phyloP scores from a whole-genome alignment of 495 filamentous ascomycete genomes.

The Lepraria neglecta region DNA sequence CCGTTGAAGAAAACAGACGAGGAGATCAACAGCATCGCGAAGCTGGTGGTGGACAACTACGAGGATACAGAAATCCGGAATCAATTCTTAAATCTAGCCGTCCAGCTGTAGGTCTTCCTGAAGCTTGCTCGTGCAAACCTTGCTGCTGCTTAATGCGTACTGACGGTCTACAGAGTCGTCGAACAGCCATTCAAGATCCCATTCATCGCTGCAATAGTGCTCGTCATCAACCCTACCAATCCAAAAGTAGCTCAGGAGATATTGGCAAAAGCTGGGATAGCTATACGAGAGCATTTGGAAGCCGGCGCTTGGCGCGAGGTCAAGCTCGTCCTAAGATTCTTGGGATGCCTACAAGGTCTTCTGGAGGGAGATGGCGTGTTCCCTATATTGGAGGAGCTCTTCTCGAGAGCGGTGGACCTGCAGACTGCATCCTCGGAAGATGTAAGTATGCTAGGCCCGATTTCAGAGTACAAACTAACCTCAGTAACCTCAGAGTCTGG shows the following conservation, averaged over 20 bases:
- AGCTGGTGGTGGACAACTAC: conserved; percentile 67
- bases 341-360: conserved; percentile 72
- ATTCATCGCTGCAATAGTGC: conserved; percentile 74
- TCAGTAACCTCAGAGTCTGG: conserved; percentile 40
- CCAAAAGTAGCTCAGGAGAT: conserved; percentile 64
- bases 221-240: conserved; percentile 68
- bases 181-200: conserved; percentile 98
- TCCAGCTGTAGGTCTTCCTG: conserved; percentile 58
- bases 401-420: conserved; percentile 74
- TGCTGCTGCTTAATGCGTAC: neutral
- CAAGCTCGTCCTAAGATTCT: conserved; percentile 81
- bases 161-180: conserved; percentile 41
- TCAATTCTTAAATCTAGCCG: conserved; percentile 61
- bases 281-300: conserved; percentile 55
- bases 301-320: conserved; percentile 79
- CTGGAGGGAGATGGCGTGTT: conserved; percentile 85
- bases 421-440: conserved; percentile 89
- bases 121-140: neutral
- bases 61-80: conserved; percentile 69
- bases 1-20: conserved; percentile 75
- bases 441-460: conserved; percentile 46
- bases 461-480: conserved; percentile 26
- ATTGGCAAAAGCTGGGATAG: conserved; percentile 51
- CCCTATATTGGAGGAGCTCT: conserved; percentile 74
- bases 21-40: conserved; percentile 69